phyloP scores from a whole-genome alignment of 1,284 basidiomycete genomes.

The Singerocomus inundabilis region DNA sequence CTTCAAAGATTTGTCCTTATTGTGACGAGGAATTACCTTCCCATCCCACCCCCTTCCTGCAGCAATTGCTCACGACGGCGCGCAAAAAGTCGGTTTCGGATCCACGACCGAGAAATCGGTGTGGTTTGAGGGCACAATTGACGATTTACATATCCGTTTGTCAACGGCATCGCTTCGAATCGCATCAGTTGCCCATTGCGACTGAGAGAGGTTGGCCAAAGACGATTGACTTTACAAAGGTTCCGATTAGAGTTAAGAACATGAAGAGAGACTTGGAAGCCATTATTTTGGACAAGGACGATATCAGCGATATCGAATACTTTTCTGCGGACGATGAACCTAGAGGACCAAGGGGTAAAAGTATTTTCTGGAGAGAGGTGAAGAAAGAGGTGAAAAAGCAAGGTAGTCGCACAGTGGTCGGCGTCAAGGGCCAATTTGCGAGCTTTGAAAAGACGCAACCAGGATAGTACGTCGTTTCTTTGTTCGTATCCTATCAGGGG shows the following conservation, averaged over 20 bases:
- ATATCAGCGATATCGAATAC: conserved; percentile 29
- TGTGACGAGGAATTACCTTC: conserved; percentile 69
- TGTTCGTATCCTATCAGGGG: background rate
- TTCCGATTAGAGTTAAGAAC: conserved; percentile 51
- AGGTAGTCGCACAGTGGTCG: conserved; percentile 61
- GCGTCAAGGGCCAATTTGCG: conserved; percentile 68
- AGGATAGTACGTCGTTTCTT: conserved; percentile 64
- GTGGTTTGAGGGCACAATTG: conserved; percentile 65
- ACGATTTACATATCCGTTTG: conserved; percentile 64
- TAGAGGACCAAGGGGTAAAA: conserved; percentile 44
- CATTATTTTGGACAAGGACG: conserved; percentile 49
- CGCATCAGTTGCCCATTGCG: conserved; percentile 65
- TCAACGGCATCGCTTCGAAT: conserved; percentile 75
- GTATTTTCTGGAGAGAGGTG: conserved; percentile 68
- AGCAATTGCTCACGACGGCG: conserved; percentile 50
- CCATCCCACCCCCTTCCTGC: conserved; percentile 59
- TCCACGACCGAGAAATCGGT: conserved; percentile 64
- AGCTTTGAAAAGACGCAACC: conserved; percentile 76
- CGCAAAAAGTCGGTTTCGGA: conserved; percentile 53
- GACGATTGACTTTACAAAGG: conserved; percentile 56
- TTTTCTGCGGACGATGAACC: conserved; percentile 11
- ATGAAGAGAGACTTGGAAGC: conserved; percentile 46
- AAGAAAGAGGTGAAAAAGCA: conserved; percentile 58
- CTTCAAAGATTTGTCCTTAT: conserved; percentile 69
- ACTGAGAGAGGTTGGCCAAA: conserved; percentile 71